Base-by-base conservation (phyloP, 192 early-diverging fungal species). In the Backusella westeae region DNA sequence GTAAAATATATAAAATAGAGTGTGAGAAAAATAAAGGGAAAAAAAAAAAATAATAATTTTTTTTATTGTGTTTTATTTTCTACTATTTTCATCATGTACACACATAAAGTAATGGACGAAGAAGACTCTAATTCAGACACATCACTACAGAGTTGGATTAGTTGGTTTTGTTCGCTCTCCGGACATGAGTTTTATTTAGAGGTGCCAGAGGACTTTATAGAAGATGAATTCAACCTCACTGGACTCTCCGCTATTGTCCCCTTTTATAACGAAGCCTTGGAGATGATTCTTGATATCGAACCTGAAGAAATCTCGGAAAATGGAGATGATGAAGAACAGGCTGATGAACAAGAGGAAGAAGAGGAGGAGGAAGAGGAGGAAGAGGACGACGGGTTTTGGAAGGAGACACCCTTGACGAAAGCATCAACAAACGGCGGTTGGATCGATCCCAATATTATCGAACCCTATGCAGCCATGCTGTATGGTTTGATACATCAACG, bases 181-280 rank as follows among this genome's bases (percentile, higher is more conserved):
- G 94, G 93, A 38, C 90, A 95, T 75, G 93, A 94, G 77, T 94
- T 91, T 73, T 95, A 93, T 85, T 86, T 88, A 69, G 93, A 94
- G 76, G 90, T 95, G 12, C 88, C 92, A 21, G 93, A 94, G 44
- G 91, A 93, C 15, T 93, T 92, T 74, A 96, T 98, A 70, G 95
- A 96, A 75, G 98, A 99, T 81, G 98, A 99, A 77, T 99, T 99
- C 84, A 99, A 99, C 82, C 85, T 99, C 70, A 97, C 96, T 17
- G 98, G 98, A 52, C 89, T 99, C 19, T 89, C 87, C 74, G 87
- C 90, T 19, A 81, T 91, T 12, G 94, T 99, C 0, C 93, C 94
- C 34, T 93, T 91, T 77, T 98, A 97, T 83, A 88, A 92, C 75
- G 95, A 97, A 80, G 96, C 97, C 10, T 83, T 99, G 19, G 96